These are phyloP conservation scores for Xylaria intraflava DNA, from an alignment of 495 filamentous ascomycete species.

Conservation along the genomic window DNA sequence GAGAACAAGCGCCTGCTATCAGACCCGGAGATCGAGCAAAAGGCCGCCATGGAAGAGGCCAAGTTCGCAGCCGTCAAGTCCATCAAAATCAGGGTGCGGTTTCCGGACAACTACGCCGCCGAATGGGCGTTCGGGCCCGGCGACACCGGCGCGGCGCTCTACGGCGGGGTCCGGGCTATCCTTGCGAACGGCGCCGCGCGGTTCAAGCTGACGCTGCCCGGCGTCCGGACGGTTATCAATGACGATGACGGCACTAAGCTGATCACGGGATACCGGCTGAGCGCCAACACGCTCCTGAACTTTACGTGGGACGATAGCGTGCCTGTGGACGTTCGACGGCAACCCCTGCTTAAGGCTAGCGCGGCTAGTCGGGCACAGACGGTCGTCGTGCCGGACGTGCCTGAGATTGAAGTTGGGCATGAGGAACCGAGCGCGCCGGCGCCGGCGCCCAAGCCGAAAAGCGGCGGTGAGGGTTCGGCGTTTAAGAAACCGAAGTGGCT, in stretches of 20 bases:
- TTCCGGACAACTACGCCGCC: constrained; percentile 74
- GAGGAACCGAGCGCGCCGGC: constrained; percentile 27
- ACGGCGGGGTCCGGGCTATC: constrained; percentile 55
- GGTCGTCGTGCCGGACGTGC: constrained; percentile 45
- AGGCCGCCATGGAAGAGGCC: constrained; percentile 52
- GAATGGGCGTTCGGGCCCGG: constrained; percentile 55
- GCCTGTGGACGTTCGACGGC: constrained; percentile 38
- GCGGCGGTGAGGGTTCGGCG: constrained; percentile 37
- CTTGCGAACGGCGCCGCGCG: constrained; percentile 41
- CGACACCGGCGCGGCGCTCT: constrained; percentile 59
- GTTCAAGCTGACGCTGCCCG: constrained; percentile 43
- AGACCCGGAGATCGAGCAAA: constrained; percentile 57
- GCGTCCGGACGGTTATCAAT: constrained; percentile 26
- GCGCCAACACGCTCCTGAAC: constrained; percentile 64
- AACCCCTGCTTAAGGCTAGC: constrained; percentile 58
- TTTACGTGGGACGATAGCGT: constrained; percentile 66
- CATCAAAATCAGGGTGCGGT: constrained; percentile 73
- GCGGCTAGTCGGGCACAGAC: constrained; percentile 60
- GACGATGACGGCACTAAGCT: constrained; percentile 44
- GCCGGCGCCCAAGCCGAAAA: constrained; percentile 40
- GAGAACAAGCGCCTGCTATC: constrained; percentile 65
- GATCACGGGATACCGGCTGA: constrained; percentile 64
- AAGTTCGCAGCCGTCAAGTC: constrained; percentile 56
- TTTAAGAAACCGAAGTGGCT: constrained; percentile 65
- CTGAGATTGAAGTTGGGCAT: constrained; percentile 38